A percentile compares a stretch with the other conserved stretches of the same genome.
Evolutionary conservation across 345 rosid genomes (phyloP).

Genomic region (Acer yangbiense): DNA sequence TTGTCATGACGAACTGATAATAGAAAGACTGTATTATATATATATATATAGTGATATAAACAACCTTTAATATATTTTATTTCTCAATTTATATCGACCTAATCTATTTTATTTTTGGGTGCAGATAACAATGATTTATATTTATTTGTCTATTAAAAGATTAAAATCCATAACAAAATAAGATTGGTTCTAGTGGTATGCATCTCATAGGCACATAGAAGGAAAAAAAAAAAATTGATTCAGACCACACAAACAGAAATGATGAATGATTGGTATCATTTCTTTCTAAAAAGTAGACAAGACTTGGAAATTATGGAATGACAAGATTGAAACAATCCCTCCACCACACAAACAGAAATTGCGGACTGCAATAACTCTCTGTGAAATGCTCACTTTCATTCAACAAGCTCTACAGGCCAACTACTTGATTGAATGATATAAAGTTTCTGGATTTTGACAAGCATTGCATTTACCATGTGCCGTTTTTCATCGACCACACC

Average conservation of each 20-base stretch:
- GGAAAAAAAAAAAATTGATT: too few relatives aligned
- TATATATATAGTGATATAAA: not conserved
- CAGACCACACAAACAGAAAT: too few relatives aligned
- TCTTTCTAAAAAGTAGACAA: not conserved
- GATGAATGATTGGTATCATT: not conserved
- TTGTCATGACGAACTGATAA: too few relatives aligned
- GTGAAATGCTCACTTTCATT: not conserved
- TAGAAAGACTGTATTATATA: too few relatives aligned
- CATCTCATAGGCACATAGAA: too few relatives aligned
- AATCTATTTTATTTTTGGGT: too few relatives aligned
- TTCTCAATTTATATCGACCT: too few relatives aligned
- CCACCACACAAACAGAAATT: not conserved
- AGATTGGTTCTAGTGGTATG: too few relatives aligned
- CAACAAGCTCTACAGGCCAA: not conserved
- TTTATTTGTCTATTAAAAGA: too few relatives aligned
- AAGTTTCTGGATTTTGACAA: not conserved
- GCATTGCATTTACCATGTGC: not conserved
- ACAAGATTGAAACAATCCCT: not conserved
- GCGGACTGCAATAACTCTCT: not conserved
- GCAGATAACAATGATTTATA: too few relatives aligned
- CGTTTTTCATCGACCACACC: not conserved
- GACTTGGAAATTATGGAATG: not conserved
- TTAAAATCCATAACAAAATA: too few relatives aligned
- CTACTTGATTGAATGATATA: not conserved
- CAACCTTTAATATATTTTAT: too few relatives aligned